A percentile compares a stretch with the other conserved stretches of the same genome.
phyloP scores from a whole-genome alignment of 176 grass and related monocot genomes.

The Triticum monococcum region DNA sequence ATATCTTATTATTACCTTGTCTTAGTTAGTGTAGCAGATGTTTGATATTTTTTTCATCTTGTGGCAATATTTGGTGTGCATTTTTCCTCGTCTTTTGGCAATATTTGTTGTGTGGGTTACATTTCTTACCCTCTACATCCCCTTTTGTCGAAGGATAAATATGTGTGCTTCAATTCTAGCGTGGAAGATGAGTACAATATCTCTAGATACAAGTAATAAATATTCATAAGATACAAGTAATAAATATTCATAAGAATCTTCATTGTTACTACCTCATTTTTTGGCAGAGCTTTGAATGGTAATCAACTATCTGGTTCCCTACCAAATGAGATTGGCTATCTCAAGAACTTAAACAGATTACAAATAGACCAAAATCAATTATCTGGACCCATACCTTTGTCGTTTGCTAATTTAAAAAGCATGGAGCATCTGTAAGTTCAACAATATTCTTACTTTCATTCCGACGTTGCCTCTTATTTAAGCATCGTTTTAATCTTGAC shows the following conservation, averaged over 20 bases:
- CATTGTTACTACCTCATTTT: background rate
- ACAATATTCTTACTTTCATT: background rate
- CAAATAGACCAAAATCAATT: slow-evolving; percentile 73
- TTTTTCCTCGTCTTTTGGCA: background rate
- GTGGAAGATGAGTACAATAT: background rate
- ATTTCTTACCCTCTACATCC: background rate
- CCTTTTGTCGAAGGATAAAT: background rate
- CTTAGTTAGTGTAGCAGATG: background rate
- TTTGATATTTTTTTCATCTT: background rate
- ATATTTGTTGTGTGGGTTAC: slow-evolving; percentile 1
- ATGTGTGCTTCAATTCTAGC: background rate
- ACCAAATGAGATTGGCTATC: slow-evolving; percentile 84
- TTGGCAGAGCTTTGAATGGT: slow-evolving; percentile 86
- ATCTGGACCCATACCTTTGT: slow-evolving; percentile 81
- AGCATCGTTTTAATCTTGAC: slow-evolving; percentile 17
- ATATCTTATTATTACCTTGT: background rate
- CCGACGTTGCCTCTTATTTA: slow-evolving; percentile 17
- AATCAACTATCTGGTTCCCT: slow-evolving; percentile 73
- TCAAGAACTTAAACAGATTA: slow-evolving; percentile 4
- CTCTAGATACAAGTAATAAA: background rate
- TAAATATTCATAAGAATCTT: slow-evolving; percentile 15
- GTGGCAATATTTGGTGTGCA: background rate
- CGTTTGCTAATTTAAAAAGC: slow-evolving; percentile 72
- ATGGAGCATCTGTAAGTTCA: slow-evolving; percentile 78
- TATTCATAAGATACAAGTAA: no score